A percentile compares a stretch with the other conserved stretches of the same genome.
Evolutionary conservation across 1,284 basidiomycete genomes (phyloP).

Genomic region (Malassezia pachydermatis): DNA sequence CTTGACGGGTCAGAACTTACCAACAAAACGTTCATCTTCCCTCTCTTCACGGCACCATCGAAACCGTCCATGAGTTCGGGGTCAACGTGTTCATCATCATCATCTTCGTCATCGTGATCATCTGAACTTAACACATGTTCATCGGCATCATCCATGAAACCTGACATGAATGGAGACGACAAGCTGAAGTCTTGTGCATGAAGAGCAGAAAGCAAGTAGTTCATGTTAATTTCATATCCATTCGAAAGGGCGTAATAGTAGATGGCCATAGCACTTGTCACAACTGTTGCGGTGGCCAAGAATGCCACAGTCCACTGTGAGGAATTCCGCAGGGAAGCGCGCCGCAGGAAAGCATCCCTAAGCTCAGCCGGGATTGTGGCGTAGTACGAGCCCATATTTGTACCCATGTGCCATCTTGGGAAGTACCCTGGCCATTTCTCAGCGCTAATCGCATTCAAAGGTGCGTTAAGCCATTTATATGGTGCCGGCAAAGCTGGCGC

Average conservation of each 20-base stretch:
- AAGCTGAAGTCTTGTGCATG: neutral
- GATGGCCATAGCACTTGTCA: conserved; percentile 14
- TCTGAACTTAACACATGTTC: no score
- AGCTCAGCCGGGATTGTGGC: conserved; percentile 14
- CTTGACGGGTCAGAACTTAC: conserved; percentile 36
- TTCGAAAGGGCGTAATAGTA: conserved; percentile 9
- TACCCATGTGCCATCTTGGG: neutral
- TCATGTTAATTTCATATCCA: conserved; percentile 3
- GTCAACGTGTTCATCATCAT: conserved; percentile 22
- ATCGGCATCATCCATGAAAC: neutral
- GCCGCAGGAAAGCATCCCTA: conserved; percentile 1
- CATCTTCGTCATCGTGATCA: conserved; percentile 21
- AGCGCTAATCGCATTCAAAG: conserved; percentile 3
- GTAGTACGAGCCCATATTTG: conserved; percentile 8
- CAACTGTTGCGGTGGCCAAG: conserved; percentile 13
- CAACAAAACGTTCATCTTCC: conserved; percentile 17
- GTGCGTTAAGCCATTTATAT: conserved; percentile 13
- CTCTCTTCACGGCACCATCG: conserved; percentile 11
- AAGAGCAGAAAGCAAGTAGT: conserved; percentile 1
- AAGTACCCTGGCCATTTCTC: conserved; percentile 11
- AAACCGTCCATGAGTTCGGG: conserved; percentile 19
- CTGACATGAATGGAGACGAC: neutral
- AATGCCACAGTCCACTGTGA: conserved; percentile 9
- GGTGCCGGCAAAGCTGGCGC: conserved; percentile 7
- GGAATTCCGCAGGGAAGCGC: neutral